Base-by-base conservation (phyloP, 1,284 basidiomycete species). In the Leccinum pachyderme region DNA sequence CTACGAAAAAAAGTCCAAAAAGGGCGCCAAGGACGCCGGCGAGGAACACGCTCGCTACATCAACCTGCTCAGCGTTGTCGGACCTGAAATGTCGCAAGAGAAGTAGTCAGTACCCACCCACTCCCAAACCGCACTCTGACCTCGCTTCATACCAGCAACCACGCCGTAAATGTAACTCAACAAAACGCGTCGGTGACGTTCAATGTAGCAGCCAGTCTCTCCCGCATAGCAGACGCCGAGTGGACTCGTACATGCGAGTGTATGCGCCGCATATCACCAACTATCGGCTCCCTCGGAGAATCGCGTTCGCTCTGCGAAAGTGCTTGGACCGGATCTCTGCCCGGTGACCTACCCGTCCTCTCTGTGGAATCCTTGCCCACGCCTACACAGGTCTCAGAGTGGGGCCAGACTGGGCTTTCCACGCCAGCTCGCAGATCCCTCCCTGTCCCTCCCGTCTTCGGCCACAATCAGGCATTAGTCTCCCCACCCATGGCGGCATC, bases 1-100 rank as follows among this genome's bases (percentile, higher is more conserved):
- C 7, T 91, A 88, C 53, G 88, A 91, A 75, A 89, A 87, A 75
- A 91, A 87, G 64, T 79, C 82, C 25, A 91, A 89, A 77, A 87
- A 83, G 72, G 86, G 81, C 52, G 71, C 82, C 13, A 77, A 77
- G n/a, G 86, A 90, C 61, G 83, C 79, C 6, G 75, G 74, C 12
- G 88, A 89, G 25, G 89, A 91, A 62, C 89, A 91, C 67, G 79
- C 83, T 41, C 82, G 86, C 18, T 91, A 91, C 67, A 82, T 91
- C 55, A 82, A 84, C 62, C 73, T 90, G 1, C 82, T 91, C 55
- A 85, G 81, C 60, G 75, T 78, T n/a, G 69, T 91, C 13, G 89
- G 88, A 1, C 86, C 87, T 8, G 89, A 91, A 63, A 84, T 90
- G 56, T 85, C 86, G 8, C 82, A 87, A 64, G 85, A 88, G 64